A percentile compares a stretch with the other conserved stretches of the same genome.
Conservation (phyloP, 73 alveolate species). For the Paramecium sonneborni region DNA sequence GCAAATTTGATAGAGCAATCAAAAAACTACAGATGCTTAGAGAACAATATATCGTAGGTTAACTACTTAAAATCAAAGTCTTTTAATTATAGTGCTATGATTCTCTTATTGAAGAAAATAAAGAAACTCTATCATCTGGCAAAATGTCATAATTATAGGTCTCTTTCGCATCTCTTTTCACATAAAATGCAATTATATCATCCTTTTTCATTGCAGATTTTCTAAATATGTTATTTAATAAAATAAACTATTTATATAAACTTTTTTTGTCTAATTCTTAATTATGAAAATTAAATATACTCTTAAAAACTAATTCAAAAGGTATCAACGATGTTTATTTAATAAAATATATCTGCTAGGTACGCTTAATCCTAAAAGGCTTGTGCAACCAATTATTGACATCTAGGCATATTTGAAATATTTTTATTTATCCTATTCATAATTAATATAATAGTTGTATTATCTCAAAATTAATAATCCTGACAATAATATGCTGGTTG, state of each 20-base stretch:
- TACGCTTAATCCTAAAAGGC: constrained; percentile 24
- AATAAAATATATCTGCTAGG: background rate
- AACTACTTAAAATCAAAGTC: background rate
- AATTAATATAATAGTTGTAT: background rate
- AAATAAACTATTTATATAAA: background rate
- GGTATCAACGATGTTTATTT: constrained; percentile 1
- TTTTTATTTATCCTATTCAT: background rate
- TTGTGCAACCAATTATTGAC: background rate
- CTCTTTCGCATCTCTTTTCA: background rate
- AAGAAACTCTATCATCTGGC: background rate
- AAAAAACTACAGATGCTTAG: background rate
- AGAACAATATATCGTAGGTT: background rate
- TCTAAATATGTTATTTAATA: background rate
- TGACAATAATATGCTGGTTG: background rate
- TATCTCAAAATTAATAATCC: background rate
- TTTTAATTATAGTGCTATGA: background rate
- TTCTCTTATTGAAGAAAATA: background rate
- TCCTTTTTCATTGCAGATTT: background rate
- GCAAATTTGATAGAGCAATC: background rate
- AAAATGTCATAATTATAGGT: background rate
- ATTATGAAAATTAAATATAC: background rate
- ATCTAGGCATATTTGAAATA: background rate
- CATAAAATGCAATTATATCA: constrained; percentile 18
- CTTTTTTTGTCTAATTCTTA: background rate
- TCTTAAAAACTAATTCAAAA: background rate